Percentiles rank a stretch among this genome's conserved stretches.
Evolutionary conservation across 495 filamentous ascomycete species (phyloP).

Genomic region (Hypoxylon trugodes): DNA sequence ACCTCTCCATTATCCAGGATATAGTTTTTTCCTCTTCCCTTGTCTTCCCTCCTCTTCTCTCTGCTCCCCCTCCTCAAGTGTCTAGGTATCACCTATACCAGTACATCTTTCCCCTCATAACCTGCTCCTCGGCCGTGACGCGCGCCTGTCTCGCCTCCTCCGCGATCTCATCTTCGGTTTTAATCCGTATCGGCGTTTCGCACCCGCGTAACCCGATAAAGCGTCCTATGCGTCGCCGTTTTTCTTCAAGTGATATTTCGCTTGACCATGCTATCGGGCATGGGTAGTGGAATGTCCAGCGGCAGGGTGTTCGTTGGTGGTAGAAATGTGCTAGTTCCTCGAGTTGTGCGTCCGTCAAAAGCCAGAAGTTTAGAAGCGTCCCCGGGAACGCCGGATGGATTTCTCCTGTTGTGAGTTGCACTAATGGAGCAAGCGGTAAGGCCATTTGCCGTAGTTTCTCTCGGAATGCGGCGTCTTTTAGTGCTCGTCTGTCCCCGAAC

Average conservation of each 20-base stretch:
- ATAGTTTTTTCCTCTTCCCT: not conserved
- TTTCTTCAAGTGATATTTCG: conserved; percentile 60
- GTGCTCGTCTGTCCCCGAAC: conserved; percentile 44
- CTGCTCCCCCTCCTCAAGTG: not conserved
- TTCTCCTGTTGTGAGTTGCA: conserved; percentile 64
- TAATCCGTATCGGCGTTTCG: conserved; percentile 56
- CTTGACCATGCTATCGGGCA: conserved; percentile 55
- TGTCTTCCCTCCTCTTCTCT: conserved; percentile 3
- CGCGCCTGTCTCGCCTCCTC: conserved; percentile 48
- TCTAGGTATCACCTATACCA: conserved; percentile 43
- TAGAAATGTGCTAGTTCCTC: conserved; percentile 78
- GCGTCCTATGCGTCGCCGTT: conserved; percentile 67
- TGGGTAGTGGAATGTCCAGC: conserved; percentile 69
- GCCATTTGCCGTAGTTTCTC: conserved; percentile 56
- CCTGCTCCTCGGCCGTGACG: conserved; percentile 47
- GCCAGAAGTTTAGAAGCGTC: conserved; percentile 74
- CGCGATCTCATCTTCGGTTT: conserved; percentile 50
- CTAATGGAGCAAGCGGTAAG: conserved; percentile 64
- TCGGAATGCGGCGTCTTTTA: conserved; percentile 48
- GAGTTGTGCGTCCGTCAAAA: conserved; percentile 74
- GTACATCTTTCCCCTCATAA: conserved; percentile 52
- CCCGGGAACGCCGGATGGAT: conserved; percentile 72
- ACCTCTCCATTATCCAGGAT: not conserved
- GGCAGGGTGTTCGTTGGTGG: conserved; percentile 70
- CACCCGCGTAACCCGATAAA: conserved; percentile 75